Conservation (phyloP, 352 stramenopile genomes). For the Thraustochytrium striatum region DNA sequence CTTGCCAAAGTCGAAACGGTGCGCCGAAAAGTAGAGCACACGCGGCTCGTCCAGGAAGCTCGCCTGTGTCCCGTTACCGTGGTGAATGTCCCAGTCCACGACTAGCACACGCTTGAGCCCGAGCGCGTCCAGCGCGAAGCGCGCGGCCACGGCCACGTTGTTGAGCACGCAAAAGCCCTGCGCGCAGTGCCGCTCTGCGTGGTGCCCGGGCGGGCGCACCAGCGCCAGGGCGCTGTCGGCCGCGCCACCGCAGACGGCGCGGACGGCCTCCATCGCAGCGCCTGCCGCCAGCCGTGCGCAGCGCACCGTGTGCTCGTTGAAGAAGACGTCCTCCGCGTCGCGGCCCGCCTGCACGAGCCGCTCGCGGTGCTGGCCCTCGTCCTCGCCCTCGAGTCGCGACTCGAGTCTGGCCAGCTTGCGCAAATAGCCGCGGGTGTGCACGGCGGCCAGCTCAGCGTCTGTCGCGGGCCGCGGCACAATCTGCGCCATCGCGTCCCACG, state of each 20-base stretch:
- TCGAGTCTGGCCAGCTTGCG: neutral
- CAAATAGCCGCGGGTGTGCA: conserved; percentile 4
- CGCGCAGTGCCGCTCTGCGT: conserved; percentile 66
- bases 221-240: conserved; percentile 67
- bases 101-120: conserved; percentile 56
- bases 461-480: neutral
- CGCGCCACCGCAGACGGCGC: conserved; percentile 31
- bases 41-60: conserved; percentile 67
- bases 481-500: neutral
- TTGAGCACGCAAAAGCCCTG: conserved; percentile 80
- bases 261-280: conserved; percentile 52
- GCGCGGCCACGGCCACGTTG: conserved; percentile 71
- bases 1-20: conserved; percentile 60
- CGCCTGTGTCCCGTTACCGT: conserved; percentile 76
- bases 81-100: conserved; percentile 82
- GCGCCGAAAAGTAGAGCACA: conserved; percentile 67
- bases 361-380: neutral
- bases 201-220: conserved; percentile 83
- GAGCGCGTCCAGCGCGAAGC: neutral
- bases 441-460: neutral
- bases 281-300: conserved; percentile 52
- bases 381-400: neutral
- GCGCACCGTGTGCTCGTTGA: conserved; percentile 53
- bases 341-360: conserved; percentile 13
- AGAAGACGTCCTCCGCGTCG: conserved; percentile 52